These are phyloP conservation scores for Botrytis fragariae DNA, from an alignment of 2,329 filamentous ascomycete species.

Conservation along the genomic window DNA sequence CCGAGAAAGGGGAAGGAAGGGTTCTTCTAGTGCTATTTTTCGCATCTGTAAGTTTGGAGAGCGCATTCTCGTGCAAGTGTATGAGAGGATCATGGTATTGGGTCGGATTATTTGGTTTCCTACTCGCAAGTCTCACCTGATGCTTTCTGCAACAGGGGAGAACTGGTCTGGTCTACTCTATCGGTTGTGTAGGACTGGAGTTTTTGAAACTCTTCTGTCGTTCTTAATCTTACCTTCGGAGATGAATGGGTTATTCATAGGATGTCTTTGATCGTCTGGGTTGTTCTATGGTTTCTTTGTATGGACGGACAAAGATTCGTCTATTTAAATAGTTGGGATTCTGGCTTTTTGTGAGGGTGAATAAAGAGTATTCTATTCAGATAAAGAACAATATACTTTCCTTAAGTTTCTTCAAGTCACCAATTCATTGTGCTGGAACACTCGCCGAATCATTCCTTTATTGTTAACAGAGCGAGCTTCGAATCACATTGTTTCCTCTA, in stretches of 20 bases:
- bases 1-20: not conserved
- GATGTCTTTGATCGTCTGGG: not conserved
- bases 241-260: not conserved
- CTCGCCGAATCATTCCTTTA: not conserved
- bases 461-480: not conserved
- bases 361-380: not conserved
- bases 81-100: not conserved
- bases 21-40: not conserved
- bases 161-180: not conserved
- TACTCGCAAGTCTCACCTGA: not conserved
- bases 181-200: not conserved
- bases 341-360: not conserved
- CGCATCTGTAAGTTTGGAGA: not conserved
- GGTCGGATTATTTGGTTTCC: not conserved
- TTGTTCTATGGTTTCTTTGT: not conserved
- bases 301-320: not conserved
- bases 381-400: not conserved
- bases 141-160: not conserved
- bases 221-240: not conserved
- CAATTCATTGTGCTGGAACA: not conserved
- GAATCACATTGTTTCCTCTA: not conserved
- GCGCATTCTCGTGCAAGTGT: not conserved
- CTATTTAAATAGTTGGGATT: not conserved
- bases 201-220: slow-evolving; percentile 5
- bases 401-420: not conserved